Conservation (phyloP, 306 rosid species). For the Parietaria judaica region DNA sequence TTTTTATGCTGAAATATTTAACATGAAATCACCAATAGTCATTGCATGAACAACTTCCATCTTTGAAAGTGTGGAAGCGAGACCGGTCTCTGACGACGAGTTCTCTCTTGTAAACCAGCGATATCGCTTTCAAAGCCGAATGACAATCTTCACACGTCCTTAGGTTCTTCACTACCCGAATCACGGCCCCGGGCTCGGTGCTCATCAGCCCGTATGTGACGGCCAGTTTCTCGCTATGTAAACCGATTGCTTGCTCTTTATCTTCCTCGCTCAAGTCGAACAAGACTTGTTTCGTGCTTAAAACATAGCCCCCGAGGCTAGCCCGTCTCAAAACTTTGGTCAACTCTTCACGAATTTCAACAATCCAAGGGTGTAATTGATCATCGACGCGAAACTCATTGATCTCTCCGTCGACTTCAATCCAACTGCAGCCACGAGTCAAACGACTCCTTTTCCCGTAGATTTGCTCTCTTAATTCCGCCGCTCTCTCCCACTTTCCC, state of each 20-base stretch:
- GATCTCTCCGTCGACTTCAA: conserved; percentile 12
- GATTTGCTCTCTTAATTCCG: conserved; percentile 2
- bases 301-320: conserved; percentile 8
- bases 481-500: conserved; percentile 16
- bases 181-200: conserved; percentile 22
- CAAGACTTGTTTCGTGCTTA: conserved; percentile 7
- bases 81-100: conserved; percentile 68
- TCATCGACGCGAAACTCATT: conserved; percentile 14
- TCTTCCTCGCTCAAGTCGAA: conserved; percentile 17
- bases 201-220: conserved; percentile 61
- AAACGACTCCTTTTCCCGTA: neutral
- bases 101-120: conserved; percentile 53
- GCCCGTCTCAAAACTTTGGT: conserved; percentile 7
- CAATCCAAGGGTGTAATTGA: conserved; percentile 13
- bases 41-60: conserved; percentile 35
- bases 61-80: conserved; percentile 76
- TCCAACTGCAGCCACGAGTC: conserved; percentile 6
- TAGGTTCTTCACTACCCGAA: conserved; percentile 11
- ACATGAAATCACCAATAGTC: conserved; percentile 20
- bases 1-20: neutral
- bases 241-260: conserved; percentile 12
- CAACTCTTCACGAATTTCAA: conserved; percentile 5
- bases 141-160: conserved; percentile 28
- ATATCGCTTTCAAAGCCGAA: conserved; percentile 61
- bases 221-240: conserved; percentile 73